These are phyloP conservation scores for Silene noctiflora DNA, from an alignment of 179 eudicot species.

Conservation along the genomic window DNA sequence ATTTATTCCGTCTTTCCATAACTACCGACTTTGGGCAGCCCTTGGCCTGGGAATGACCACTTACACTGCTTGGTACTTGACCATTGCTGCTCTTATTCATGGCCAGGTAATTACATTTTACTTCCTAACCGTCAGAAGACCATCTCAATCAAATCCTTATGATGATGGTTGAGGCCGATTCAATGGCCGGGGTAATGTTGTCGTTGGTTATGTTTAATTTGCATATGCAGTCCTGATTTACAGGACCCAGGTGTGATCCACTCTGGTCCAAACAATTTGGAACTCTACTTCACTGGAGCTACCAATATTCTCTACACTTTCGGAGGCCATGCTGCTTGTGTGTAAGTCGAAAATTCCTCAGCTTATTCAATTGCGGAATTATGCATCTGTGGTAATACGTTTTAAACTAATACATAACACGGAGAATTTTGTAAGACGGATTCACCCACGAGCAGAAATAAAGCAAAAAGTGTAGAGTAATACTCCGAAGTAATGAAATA, in stretches of 20 bases:
- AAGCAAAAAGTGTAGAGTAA: no score
- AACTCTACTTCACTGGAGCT: slow-evolving; percentile 50
- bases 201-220: neutral
- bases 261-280: slow-evolving; percentile 44
- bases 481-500: no score
- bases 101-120: slow-evolving; percentile 59
- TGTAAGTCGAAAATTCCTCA: slow-evolving; percentile 33
- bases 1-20: slow-evolving; percentile 84
- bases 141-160: no score
- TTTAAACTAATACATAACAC: no score
- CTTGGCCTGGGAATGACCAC: slow-evolving; percentile 94
- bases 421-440: no score
- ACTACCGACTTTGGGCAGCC: slow-evolving; percentile 85
- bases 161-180: no score
- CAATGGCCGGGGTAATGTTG: neutral
- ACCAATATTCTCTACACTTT: slow-evolving; percentile 54
- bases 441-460: no score
- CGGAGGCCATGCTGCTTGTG: slow-evolving; percentile 54
- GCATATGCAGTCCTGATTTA: slow-evolving; percentile 4
- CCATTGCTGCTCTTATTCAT: slow-evolving; percentile 67
- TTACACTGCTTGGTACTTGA: slow-evolving; percentile 89
- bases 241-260: slow-evolving; percentile 48
- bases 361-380: no score
- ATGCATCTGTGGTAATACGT: no score
- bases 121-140: no score